These are phyloP conservation scores for Lentinula sp. DNA, from an alignment of 768 basidiomycete species.

Conservation along the genomic window DNA sequence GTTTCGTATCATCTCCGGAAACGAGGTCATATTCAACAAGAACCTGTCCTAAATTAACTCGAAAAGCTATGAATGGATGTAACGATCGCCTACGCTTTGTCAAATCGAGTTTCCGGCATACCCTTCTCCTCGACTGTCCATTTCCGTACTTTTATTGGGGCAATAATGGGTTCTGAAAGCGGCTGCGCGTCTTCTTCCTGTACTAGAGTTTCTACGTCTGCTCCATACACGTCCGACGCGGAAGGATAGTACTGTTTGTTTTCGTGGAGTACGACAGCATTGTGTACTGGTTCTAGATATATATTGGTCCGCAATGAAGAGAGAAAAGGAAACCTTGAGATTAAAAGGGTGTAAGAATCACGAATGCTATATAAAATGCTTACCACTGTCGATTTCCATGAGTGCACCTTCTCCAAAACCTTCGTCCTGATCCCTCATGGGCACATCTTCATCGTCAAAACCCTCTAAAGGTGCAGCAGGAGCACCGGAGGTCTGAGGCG, in stretches of 20 bases:
- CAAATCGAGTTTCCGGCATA: slow-evolving; percentile 95
- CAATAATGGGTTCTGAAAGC: slow-evolving; percentile 89
- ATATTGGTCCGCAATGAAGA: not conserved
- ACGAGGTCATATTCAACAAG: slow-evolving; percentile 82
- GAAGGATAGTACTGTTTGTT: slow-evolving; percentile 98
- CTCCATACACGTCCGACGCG: slow-evolving; percentile 87
- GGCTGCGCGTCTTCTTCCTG: slow-evolving; percentile 99
- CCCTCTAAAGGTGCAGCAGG: slow-evolving; percentile 70
- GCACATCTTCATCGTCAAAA: slow-evolving; percentile 63
- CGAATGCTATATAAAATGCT: slow-evolving; percentile 11
- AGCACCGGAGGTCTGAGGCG: slow-evolving; percentile 24
- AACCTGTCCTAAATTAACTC: slow-evolving; percentile 48
- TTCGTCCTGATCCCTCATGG: slow-evolving; percentile 46
- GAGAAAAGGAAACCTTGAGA: not conserved
- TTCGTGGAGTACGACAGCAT: slow-evolving; percentile 87
- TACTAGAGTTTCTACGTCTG: slow-evolving; percentile 91
- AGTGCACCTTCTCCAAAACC: slow-evolving; percentile 54
- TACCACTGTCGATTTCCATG: slow-evolving; percentile 80
- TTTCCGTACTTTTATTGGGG: slow-evolving; percentile 90
- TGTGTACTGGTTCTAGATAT: slow-evolving; percentile 64
- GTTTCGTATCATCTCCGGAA: slow-evolving; percentile 94
- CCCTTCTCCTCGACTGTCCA: slow-evolving; percentile 95
- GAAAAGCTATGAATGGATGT: not conserved
- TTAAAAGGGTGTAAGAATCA: not conserved
- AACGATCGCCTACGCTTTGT: slow-evolving; percentile 70